Percentiles rank a stretch among this genome's conserved stretches.
Conservation (phyloP, 371 early-diverging fungal genomes). For the Circinella umbellata region DNA sequence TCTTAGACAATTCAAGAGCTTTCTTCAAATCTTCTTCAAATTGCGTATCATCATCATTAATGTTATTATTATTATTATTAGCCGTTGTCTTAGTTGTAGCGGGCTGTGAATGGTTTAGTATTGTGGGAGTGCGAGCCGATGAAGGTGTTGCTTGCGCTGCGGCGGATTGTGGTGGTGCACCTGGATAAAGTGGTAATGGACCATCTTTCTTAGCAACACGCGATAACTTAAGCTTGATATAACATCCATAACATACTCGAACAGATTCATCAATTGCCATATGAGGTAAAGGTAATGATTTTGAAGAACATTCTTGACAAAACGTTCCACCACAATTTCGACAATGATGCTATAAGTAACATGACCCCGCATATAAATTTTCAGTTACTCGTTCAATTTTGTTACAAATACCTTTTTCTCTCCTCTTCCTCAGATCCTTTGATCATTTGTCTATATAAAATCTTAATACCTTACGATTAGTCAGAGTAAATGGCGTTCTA, state of each 20-base stretch:
- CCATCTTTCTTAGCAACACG: constrained; percentile 24
- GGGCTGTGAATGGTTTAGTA: constrained; percentile 15
- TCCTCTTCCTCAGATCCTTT: neutral
- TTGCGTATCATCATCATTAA: constrained; percentile 47
- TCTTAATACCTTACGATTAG: constrained; percentile 79
- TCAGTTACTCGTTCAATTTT: neutral
- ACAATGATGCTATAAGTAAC: constrained; percentile 80
- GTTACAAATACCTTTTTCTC: neutral
- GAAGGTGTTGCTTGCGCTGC: constrained; percentile 25
- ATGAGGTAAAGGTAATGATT: constrained; percentile 80
- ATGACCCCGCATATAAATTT: neutral
- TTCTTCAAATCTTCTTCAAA: constrained; percentile 83
- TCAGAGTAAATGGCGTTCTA: constrained; percentile 74
- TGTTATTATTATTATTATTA: no score
- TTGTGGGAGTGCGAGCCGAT: constrained; percentile 11
- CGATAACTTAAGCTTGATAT: constrained; percentile 65
- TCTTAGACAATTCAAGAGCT: constrained; percentile 87
- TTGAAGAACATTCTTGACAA: constrained; percentile 90
- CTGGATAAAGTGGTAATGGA: constrained; percentile 1
- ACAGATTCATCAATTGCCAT: constrained; percentile 88
- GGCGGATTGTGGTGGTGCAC: neutral
- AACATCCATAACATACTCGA: constrained; percentile 93
- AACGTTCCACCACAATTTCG: constrained; percentile 94
- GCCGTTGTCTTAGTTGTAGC: neutral
- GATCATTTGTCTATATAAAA: neutral